Evolutionary conservation across 2,329 filamentous ascomycete genomes (phyloP), one percentile per base, ranked within the genome.

Genomic region (Talaromyces rugulosus): DNA sequence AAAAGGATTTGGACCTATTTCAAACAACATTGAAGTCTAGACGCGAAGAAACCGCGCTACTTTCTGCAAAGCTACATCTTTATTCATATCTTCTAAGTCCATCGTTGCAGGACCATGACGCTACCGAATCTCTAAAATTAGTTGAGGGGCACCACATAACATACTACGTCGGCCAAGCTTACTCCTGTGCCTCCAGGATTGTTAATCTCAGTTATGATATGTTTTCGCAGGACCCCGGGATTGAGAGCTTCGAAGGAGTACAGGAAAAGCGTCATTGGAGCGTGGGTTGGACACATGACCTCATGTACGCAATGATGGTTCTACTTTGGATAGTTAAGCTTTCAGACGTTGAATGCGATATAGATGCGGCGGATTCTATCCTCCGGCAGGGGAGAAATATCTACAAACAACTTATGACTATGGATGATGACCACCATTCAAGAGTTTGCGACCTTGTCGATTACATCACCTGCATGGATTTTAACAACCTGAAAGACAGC

Each of bases 231-330:
- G 53, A 56, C 34, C 23, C 33, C 5, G 2, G 31, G 9, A 40
- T 18, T 33, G n/a, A 56, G 2, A 40, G 3, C 6, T 23, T 56
- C 27, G 53, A 34, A 36, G 30, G 53, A 40, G 16, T 34, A 27
- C 42, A 23, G 14, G 42, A 47, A 8, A 47, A 12, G 42, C 42
- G 42, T 47, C 42, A 11, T 12, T 56, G 53, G 53, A 56, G 16
- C 30, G 16, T 34, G 30, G 23, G 23, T 27, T 23, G 34, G 53
- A 56, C 30, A 23, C 31, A 34, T 40, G 53, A 33, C 53, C 30
- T 56, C 30, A 40, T 56, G 34, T 56, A 56, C 23, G 53, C 53
- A n/a, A 34, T 56, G 31, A 56, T 36, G 33, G n/a, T 56, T n/a
- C 18, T 56, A 14, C 16, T 47, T 14, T 47, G 42, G 42, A 47